These are phyloP conservation scores for Micromonas pusilla DNA, from an alignment of 139 green algal species.

Conservation along the genomic window DNA sequence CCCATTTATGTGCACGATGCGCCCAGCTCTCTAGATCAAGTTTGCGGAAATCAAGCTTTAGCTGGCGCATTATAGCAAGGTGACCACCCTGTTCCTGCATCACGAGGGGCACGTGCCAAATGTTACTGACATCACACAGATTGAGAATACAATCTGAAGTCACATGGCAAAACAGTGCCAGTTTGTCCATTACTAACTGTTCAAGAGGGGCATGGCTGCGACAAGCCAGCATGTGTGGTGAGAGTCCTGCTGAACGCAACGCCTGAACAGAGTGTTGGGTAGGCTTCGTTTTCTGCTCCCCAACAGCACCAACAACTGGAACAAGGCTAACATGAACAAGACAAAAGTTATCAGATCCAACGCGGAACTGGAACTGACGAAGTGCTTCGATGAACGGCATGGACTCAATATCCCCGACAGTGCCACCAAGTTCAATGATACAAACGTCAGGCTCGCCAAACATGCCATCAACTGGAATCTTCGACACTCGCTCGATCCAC, in stretches of 20 bases:
- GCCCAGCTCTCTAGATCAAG: background rate
- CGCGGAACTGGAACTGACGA: conserved; percentile 70
- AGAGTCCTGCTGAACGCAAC: conserved; percentile 84
- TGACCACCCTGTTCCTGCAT: conserved; percentile 62
- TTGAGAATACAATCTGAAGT: conserved; percentile 71
- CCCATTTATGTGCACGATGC: conserved; percentile 67
- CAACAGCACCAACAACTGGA: conserved; percentile 92
- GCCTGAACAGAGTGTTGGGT: conserved; percentile 93
- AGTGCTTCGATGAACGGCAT: conserved; percentile 88
- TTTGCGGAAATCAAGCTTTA: background rate
- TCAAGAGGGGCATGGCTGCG: conserved; percentile 54
- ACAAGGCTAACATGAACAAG: conserved; percentile 92
- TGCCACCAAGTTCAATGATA: conserved; percentile 97
- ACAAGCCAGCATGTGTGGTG: conserved; percentile 50
- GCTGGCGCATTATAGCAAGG: background rate
- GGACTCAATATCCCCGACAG: conserved; percentile 96
- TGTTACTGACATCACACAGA: conserved; percentile 95
- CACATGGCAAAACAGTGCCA: conserved; percentile 96
- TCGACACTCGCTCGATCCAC: conserved; percentile 95
- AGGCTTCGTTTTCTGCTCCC: conserved; percentile 98
- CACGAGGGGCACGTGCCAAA: conserved; percentile 91
- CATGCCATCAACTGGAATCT: conserved; percentile 79
- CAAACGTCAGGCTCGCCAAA: conserved; percentile 80
- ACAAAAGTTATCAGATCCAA: conserved; percentile 73
- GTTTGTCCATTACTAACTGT: conserved; percentile 74